Evolutionary conservation across 2,329 filamentous ascomycete genomes (phyloP).

Genomic region (Cladosporium austrohemisphaericum): DNA sequence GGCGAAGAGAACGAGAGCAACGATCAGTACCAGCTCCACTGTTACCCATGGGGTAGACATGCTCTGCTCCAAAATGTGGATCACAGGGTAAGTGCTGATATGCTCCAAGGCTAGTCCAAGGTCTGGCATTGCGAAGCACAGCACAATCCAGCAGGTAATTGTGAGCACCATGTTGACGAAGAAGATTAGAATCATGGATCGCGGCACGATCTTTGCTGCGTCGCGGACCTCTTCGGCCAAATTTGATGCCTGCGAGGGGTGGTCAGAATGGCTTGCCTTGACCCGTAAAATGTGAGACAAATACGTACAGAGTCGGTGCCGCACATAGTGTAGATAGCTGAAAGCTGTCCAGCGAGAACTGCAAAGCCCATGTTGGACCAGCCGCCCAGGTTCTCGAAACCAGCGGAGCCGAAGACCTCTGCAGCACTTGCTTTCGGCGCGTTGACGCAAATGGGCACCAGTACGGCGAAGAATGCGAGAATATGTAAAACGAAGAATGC

Average conservation of each 20-base stretch:
- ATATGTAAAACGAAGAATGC: slow-evolving; percentile 35
- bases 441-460: slow-evolving; percentile 18
- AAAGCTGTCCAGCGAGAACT: slow-evolving; percentile 37
- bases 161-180: slow-evolving; percentile 22
- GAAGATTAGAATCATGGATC: slow-evolving; percentile 16
- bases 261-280: too few relatives aligned
- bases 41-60: slow-evolving; percentile 20
- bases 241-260: slow-evolving; percentile 6
- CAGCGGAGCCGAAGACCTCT: slow-evolving; percentile 20
- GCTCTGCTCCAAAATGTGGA: slow-evolving; percentile 31
- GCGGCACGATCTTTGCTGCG: slow-evolving; percentile 16
- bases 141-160: slow-evolving; percentile 27
- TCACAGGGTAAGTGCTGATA: slow-evolving; percentile 36
- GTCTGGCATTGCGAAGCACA: slow-evolving; percentile 35
- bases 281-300: too few relatives aligned
- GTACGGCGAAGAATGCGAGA: slow-evolving; percentile 20
- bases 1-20: slow-evolving; percentile 28
- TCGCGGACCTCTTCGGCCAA: slow-evolving; percentile 21
- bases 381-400: slow-evolving; percentile 37
- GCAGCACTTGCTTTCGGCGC: slow-evolving; percentile 10
- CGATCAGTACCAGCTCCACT: slow-evolving; percentile 16
- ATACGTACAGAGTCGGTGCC: background rate
- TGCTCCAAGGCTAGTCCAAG: slow-evolving; percentile 27
- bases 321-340: slow-evolving; percentile 12
- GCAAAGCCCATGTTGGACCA: slow-evolving; percentile 41